phyloP scores from a whole-genome alignment of 1,284 basidiomycete genomes.

The Testicularia cyperi region DNA sequence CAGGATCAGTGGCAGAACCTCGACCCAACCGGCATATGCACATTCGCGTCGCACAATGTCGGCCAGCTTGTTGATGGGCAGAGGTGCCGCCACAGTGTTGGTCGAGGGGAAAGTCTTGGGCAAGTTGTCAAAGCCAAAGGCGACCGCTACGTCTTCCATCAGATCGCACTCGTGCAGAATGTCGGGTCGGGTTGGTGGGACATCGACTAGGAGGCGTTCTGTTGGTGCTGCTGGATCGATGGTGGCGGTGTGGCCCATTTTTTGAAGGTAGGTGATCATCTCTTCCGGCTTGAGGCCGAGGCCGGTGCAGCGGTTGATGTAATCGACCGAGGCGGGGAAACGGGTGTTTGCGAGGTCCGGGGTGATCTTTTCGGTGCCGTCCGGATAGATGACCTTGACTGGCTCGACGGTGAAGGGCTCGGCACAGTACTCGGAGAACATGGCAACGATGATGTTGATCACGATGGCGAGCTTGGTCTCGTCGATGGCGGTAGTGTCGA shows the following conservation, averaged over 20 bases:
- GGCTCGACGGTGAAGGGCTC: slow-evolving; percentile 71
- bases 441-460: slow-evolving; percentile 86
- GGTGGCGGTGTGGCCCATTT: slow-evolving; percentile 67
- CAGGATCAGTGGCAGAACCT: slow-evolving; percentile 92
- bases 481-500: slow-evolving; percentile 97
- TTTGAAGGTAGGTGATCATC: slow-evolving; percentile 70
- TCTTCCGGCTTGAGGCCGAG: slow-evolving; percentile 70
- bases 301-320: slow-evolving; percentile 94
- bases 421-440: slow-evolving; percentile 96
- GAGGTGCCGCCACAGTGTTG: slow-evolving; percentile 91
- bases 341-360: slow-evolving; percentile 76
- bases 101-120: slow-evolving; percentile 87
- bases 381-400: slow-evolving; percentile 50
- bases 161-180: slow-evolving; percentile 97
- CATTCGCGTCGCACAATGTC: slow-evolving; percentile 88
- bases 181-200: slow-evolving; percentile 90
- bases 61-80: slow-evolving; percentile 84
- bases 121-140: slow-evolving; percentile 96
- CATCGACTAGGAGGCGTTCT: slow-evolving; percentile 73
- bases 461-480: slow-evolving; percentile 94
- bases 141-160: slow-evolving; percentile 97
- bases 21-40: slow-evolving; percentile 91
- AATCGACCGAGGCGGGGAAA: slow-evolving; percentile 78
- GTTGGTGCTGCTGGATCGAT: slow-evolving; percentile 40
- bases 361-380: slow-evolving; percentile 72